Percentiles rank a stretch among this genome's conserved stretches.
Conservation (phyloP, 176 grass and related monocot species). For the Tillandsia leiboldiana region DNA sequence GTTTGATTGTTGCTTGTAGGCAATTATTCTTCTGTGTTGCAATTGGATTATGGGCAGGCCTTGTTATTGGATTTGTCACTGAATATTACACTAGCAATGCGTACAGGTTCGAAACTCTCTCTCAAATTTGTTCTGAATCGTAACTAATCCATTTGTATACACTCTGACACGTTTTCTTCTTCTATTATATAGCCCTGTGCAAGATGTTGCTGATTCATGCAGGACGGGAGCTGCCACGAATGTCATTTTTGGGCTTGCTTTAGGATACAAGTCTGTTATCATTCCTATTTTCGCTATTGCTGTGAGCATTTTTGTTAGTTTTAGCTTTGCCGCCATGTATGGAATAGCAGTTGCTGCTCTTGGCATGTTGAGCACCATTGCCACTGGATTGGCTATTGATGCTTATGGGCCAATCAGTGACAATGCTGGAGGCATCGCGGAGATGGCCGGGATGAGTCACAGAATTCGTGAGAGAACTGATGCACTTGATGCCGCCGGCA, state of each 20-base stretch:
- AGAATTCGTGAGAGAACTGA: slow-evolving; percentile 41
- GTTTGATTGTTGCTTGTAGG: slow-evolving; percentile 14
- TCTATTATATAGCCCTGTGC: slow-evolving; percentile 26
- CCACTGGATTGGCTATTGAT: slow-evolving; percentile 30
- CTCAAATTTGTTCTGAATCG: neutral
- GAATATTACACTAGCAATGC: slow-evolving; percentile 57
- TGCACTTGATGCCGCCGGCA: slow-evolving; percentile 37
- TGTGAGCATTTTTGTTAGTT: slow-evolving; percentile 38
- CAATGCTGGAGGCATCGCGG: slow-evolving; percentile 41
- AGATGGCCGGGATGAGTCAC: slow-evolving; percentile 58
- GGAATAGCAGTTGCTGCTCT: slow-evolving; percentile 40
- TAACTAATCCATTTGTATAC: neutral
- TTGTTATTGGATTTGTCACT: slow-evolving; percentile 44
- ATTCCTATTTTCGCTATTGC: slow-evolving; percentile 36
- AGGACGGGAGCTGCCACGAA: slow-evolving; percentile 19
- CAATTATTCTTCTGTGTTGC: slow-evolving; percentile 42
- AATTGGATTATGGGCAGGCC: slow-evolving; percentile 45
- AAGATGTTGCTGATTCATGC: slow-evolving; percentile 43
- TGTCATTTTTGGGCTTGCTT: slow-evolving; percentile 28
- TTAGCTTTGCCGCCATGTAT: slow-evolving; percentile 43
- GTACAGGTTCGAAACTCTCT: slow-evolving; percentile 18
- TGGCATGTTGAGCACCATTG: slow-evolving; percentile 46
- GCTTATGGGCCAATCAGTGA: slow-evolving; percentile 47
- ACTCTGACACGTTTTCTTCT: neutral
- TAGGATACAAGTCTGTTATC: slow-evolving; percentile 56